A percentile compares a stretch with the other conserved stretches of the same genome.
Evolutionary conservation across 306 rosid genomes (phyloP).

Genomic region (Prinsepia uniflora): DNA sequence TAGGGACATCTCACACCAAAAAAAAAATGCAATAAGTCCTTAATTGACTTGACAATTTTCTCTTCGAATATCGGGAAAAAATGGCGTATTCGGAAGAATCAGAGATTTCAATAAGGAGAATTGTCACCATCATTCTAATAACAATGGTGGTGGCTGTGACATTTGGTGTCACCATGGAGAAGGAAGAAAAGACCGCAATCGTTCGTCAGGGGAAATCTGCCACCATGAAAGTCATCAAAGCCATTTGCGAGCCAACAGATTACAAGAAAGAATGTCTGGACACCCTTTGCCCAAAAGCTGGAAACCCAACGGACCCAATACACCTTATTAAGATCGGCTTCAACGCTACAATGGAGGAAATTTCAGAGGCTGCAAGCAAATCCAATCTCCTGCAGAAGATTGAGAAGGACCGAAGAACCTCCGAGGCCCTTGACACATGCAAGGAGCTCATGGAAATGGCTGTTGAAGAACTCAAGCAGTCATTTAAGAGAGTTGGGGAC

Average conservation of each 20-base stretch:
- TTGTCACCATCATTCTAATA: slow-evolving; percentile 40
- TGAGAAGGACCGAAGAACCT: slow-evolving; percentile 58
- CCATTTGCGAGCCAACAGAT: slow-evolving; percentile 54
- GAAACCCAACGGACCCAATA: slow-evolving; percentile 46
- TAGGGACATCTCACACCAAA: neutral
- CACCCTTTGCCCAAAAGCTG: slow-evolving; percentile 21
- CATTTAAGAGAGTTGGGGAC: slow-evolving; percentile 29
- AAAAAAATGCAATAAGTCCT: neutral
- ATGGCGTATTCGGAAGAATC: slow-evolving; percentile 29
- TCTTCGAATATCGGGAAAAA: neutral
- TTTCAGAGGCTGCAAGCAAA: slow-evolving; percentile 29
- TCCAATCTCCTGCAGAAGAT: slow-evolving; percentile 29
- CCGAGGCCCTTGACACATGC: slow-evolving; percentile 54
- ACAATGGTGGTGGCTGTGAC: slow-evolving; percentile 67
- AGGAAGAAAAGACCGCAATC: neutral
- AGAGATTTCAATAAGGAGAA: slow-evolving; percentile 19
- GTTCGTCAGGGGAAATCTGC: slow-evolving; percentile 7
- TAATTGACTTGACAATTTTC: neutral
- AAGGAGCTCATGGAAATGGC: slow-evolving; percentile 50
- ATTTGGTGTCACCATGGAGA: slow-evolving; percentile 29
- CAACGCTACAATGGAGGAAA: slow-evolving; percentile 30
- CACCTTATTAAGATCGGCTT: slow-evolving; percentile 52
- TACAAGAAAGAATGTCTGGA: slow-evolving; percentile 56
- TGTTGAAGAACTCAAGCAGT: slow-evolving; percentile 34
- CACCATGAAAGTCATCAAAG: slow-evolving; percentile 46